These are phyloP conservation scores for Fistulinella prunicolor DNA, from an alignment of 768 basidiomycete species.

Conservation along the genomic window DNA sequence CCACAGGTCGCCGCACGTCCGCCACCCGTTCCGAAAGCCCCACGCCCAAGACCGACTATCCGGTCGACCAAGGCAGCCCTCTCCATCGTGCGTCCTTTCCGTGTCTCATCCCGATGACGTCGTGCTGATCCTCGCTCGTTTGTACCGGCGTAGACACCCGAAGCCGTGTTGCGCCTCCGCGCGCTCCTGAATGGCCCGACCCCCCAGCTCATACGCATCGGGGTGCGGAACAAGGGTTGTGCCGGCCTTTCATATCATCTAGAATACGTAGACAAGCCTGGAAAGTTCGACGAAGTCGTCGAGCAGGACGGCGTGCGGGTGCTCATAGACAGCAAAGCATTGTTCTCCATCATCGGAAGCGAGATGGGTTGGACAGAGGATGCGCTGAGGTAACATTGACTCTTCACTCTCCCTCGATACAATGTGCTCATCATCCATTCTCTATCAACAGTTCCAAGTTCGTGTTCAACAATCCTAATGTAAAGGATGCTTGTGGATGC, in stretches of 20 bases:
- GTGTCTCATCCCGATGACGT: background rate
- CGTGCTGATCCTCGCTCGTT: background rate
- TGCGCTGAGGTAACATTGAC: conserved; percentile 58
- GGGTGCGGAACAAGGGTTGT: conserved; percentile 96
- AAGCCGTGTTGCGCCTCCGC: conserved; percentile 69
- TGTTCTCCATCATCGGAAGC: conserved; percentile 97
- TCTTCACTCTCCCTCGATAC: background rate
- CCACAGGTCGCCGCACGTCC: conserved; percentile 73
- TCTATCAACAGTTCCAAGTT: conserved; percentile 73
- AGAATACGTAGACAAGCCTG: conserved; percentile 90
- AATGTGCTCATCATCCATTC: conserved; percentile 3
- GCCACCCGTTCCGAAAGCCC: conserved; percentile 62
- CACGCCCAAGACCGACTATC: conserved; percentile 62
- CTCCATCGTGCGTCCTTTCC: conserved; percentile 52
- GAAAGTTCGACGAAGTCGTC: conserved; percentile 93
- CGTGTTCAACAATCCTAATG: conserved; percentile 86
- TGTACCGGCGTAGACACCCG: conserved; percentile 60
- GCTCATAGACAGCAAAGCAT: conserved; percentile 92
- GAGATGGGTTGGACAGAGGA: conserved; percentile 99
- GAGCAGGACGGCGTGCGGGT: conserved; percentile 94
- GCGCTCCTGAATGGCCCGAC: conserved; percentile 77
- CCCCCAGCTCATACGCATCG: conserved; percentile 91
- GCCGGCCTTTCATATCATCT: conserved; percentile 84
- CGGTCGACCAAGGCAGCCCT: conserved; percentile 76
- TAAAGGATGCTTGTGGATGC: conserved; percentile 92